These are phyloP conservation scores for Clonostachys chloroleuca DNA, from an alignment of 2,329 filamentous ascomycete genomes.

Conservation along the genomic window DNA sequence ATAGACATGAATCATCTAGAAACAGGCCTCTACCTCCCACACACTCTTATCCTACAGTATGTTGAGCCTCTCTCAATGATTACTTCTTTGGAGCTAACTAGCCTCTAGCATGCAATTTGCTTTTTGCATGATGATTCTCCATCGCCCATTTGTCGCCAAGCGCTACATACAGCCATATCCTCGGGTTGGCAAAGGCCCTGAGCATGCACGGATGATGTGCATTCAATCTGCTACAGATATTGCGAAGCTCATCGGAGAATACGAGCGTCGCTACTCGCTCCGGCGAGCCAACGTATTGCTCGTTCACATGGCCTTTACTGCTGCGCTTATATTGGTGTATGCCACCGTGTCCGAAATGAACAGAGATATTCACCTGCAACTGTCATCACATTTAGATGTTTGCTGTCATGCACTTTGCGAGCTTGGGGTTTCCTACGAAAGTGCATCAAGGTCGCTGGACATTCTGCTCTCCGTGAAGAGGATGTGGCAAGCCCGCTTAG, in stretches of 20 bases:
- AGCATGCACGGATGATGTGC: conserved; percentile 2
- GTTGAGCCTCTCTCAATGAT: neutral
- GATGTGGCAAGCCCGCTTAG: conserved; percentile 6
- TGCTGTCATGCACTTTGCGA: conserved; percentile 12
- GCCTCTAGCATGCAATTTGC: conserved; percentile 12
- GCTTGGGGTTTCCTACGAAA: conserved; percentile 8
- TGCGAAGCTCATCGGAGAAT: conserved; percentile 7
- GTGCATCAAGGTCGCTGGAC: conserved; percentile 8
- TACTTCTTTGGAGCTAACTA: neutral
- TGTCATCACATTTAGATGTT: conserved; percentile 6
- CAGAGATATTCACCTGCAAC: conserved; percentile 1
- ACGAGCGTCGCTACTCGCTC: conserved; percentile 10
- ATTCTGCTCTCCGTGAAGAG: conserved; percentile 9
- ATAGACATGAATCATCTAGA: conserved; percentile 7
- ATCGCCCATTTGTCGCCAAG: conserved; percentile 8
- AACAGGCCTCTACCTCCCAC: neutral
- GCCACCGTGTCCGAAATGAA: conserved; percentile 6
- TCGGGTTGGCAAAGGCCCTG: neutral
- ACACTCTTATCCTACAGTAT: neutral
- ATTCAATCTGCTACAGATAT: conserved; percentile 10
- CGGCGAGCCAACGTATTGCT: conserved; percentile 9
- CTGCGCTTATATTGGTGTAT: conserved; percentile 9
- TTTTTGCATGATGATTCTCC: conserved; percentile 8
- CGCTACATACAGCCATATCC: conserved; percentile 1
- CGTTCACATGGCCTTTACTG: conserved; percentile 13